These are phyloP conservation scores for Auricularia heimuer DNA, from an alignment of 768 basidiomycete genomes.

Conservation along the genomic window DNA sequence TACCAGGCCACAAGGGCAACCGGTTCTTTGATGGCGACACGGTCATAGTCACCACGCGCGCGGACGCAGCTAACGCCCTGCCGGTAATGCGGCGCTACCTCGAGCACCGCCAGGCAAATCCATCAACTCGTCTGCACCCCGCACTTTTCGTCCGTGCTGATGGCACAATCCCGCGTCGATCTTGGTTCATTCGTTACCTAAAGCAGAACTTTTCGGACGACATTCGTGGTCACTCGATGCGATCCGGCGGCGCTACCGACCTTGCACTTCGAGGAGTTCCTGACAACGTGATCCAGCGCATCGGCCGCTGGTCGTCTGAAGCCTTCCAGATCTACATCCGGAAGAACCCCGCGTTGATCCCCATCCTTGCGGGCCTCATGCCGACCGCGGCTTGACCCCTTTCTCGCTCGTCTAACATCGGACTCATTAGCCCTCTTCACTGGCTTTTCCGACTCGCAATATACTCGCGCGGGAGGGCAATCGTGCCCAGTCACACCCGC, in stretches of 20 bases:
- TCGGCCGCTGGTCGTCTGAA: constrained; percentile 2
- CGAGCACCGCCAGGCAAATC: background rate
- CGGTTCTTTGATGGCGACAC: constrained; percentile 1
- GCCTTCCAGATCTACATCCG: constrained; percentile 6
- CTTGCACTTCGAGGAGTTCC: constrained; percentile 6
- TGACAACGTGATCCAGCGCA: constrained; percentile 4
- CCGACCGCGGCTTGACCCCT: no score
- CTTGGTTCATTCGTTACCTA: constrained; percentile 2
- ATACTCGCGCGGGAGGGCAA: no score
- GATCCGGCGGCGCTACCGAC: constrained; percentile 4
- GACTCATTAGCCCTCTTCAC: no score
- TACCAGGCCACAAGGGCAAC: constrained; percentile 33
- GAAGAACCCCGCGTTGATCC: constrained; percentile 1
- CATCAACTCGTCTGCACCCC: constrained; percentile 3
- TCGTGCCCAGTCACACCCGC: no score
- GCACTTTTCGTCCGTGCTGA: background rate
- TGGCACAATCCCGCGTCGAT: constrained; percentile 4
- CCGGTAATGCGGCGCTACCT: background rate
- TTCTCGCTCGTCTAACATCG: no score
- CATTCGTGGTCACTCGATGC: background rate
- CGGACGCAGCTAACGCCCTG: background rate
- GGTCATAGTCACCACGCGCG: background rate
- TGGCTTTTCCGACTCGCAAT: no score
- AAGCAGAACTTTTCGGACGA: background rate
- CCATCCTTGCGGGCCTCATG: background rate